phyloP scores from a whole-genome alignment of 1,139 yeast species.

The Torulaspora pretoriensis region DNA sequence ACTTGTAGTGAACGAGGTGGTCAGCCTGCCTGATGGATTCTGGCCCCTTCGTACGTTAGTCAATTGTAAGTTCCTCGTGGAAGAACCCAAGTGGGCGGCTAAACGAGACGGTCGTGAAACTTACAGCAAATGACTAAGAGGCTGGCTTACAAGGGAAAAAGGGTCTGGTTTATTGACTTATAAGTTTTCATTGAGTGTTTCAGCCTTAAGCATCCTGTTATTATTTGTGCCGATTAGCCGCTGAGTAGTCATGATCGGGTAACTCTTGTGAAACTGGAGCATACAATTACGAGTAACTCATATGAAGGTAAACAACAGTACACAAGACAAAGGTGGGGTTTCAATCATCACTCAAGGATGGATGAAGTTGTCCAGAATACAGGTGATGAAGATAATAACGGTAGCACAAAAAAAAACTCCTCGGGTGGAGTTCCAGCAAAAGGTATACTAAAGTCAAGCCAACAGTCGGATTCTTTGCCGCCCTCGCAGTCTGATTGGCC shows the following conservation, averaged over 20 bases:
- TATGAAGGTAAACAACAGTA: not conserved
- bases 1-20: no score
- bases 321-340: not conserved
- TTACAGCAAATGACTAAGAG: no score
- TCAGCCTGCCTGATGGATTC: no score
- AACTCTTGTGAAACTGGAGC: not conserved
- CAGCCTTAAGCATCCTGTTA: no score
- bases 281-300: not conserved
- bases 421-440: constrained; percentile 3
- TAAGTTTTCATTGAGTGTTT: no score
- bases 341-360: not conserved
- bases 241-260: not conserved
- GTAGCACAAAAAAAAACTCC: not conserved
- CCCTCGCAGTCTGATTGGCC: not conserved
- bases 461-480: constrained; percentile 5
- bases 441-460: constrained; percentile 14
- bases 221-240: not conserved
- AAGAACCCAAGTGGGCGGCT: no score
- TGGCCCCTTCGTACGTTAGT: no score
- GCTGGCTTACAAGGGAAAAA: no score
- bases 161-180: no score
- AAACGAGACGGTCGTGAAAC: no score
- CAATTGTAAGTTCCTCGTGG: no score
- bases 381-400: not conserved
- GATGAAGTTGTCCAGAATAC: not conserved